Base-by-base conservation (phyloP, 805 yeast species). In the Nematodospora valgi region DNA sequence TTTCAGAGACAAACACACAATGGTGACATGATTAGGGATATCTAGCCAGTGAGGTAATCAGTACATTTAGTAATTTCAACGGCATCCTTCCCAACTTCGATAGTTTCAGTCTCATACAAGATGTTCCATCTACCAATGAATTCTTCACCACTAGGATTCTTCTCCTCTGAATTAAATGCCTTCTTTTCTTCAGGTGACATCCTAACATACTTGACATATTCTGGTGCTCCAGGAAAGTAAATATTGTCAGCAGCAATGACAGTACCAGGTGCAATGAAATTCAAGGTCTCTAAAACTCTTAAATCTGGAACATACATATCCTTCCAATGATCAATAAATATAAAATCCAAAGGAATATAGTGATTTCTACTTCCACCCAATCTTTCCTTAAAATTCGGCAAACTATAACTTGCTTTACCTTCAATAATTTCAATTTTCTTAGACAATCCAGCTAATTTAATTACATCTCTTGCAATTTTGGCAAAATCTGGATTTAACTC, bases 301-400 rank as follows among this genome's bases (percentile, higher is more conserved):
- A 68, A 47, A 38, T 70, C 74, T 4, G 72, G 64, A 16, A 66
- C 52, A 40, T 68, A 70, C 30, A 44, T 30, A 11, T 54, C 54
- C 35, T 63, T 62, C 46, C 54, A 48, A 40, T 70, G 75, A 45
- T 70, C 70, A 30, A 70, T 52, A 34, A 70, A 60, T 4, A 64
- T 46, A 25, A 68, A 46, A 35, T 67, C 72, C 1, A 62, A 43
- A 2, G 61, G 43, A 4, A 40, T 36, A 35, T 38, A 53, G 14
- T 35, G 19, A 9, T 27, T 20, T 3, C 36, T 27, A 11, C 41
- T 22, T 18, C 41, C 32, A 4, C 15, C 13, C 12, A 40, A 23
- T 16, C 41, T 29, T 2, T 40, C 47, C 17, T 48, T 55, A 34
- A 62, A 59, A 1, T 37, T 41, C 1, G 52, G 56, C 24, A 67